Evolutionary conservation across 2,329 filamentous ascomycete species (phyloP).

Genomic region (Pseudogymnoascus sp.): DNA sequence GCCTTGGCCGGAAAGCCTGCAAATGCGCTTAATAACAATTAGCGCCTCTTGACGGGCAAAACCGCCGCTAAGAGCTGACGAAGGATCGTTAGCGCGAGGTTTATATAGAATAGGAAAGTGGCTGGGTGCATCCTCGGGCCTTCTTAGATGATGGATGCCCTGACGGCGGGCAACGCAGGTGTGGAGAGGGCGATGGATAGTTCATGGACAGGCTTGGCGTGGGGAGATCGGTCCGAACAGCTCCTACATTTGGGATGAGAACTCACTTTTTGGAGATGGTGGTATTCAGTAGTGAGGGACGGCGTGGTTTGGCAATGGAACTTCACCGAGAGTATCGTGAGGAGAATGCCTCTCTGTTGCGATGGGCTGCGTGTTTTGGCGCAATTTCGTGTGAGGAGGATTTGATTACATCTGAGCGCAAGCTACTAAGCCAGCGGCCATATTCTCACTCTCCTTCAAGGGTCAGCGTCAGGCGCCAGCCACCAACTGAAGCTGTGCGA

Average conservation of each 20-base stretch:
- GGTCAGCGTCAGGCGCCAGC: neutral
- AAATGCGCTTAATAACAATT: conserved; percentile 3
- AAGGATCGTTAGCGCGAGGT: neutral
- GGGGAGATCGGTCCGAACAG: neutral
- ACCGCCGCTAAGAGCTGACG: neutral
- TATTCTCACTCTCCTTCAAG: neutral
- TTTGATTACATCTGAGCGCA: neutral
- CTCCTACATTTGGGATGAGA: neutral
- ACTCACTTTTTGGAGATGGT: neutral
- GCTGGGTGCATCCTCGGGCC: neutral
- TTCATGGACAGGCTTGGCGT: neutral
- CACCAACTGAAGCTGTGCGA: neutral
- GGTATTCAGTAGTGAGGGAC: neutral
- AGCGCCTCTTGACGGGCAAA: neutral
- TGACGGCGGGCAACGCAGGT: neutral
- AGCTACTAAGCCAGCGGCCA: neutral
- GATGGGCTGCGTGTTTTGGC: neutral
- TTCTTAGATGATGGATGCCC: neutral
- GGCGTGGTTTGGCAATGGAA: neutral
- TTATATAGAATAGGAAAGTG: conserved; percentile 7
- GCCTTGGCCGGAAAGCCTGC: neutral
- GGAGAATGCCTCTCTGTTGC: neutral
- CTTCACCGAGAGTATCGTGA: neutral
- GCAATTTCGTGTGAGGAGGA: neutral
- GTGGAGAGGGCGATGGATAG: neutral